Evolutionary conservation across 164 flowering plant species (phyloP).

Genomic region (Berberis vulgaris): DNA sequence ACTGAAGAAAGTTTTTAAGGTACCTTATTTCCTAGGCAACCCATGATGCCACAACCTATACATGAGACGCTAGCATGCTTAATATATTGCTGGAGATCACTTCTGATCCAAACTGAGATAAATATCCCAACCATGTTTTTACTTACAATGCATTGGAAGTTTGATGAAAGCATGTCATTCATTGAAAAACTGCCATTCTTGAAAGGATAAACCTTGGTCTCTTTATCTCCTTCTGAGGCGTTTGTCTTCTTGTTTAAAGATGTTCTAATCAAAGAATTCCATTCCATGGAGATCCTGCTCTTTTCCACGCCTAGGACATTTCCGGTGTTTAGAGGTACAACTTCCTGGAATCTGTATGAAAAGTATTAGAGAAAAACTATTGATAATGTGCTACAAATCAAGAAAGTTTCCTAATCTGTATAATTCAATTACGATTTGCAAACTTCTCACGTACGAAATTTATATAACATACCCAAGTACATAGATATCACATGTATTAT

Average conservation of each 20-base stretch:
- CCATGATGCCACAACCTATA: conserved; percentile 77
- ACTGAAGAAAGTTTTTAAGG: not conserved
- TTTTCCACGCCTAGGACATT: conserved; percentile 56
- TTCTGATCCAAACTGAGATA: conserved; percentile 61
- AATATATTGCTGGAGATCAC: conserved; percentile 31
- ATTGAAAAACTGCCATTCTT: conserved; percentile 9
- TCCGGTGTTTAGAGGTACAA: conserved; percentile 53
- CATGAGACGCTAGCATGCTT: conserved; percentile 51
- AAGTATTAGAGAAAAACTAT: not conserved
- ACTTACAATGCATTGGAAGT: conserved; percentile 45
- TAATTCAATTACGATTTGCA: too few relatives aligned
- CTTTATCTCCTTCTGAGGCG: not conserved
- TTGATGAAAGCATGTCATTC: conserved; percentile 9
- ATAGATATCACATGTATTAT: conserved; percentile 14
- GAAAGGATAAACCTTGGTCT: conserved; percentile 7
- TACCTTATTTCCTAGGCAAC: conserved; percentile 78
- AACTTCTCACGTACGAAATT: too few relatives aligned
- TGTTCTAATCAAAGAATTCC: conserved; percentile 57
- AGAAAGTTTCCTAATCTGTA: too few relatives aligned
- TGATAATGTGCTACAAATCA: too few relatives aligned
- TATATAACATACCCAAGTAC: conserved; percentile 35
- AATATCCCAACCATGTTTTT: conserved; percentile 79
- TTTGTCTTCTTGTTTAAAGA: conserved; percentile 39
- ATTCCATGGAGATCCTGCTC: conserved; percentile 35
- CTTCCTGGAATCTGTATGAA: conserved; percentile 62